Conservation (phyloP, 2,329 filamentous ascomycete species). For the Penicillium sclerotigenum region DNA sequence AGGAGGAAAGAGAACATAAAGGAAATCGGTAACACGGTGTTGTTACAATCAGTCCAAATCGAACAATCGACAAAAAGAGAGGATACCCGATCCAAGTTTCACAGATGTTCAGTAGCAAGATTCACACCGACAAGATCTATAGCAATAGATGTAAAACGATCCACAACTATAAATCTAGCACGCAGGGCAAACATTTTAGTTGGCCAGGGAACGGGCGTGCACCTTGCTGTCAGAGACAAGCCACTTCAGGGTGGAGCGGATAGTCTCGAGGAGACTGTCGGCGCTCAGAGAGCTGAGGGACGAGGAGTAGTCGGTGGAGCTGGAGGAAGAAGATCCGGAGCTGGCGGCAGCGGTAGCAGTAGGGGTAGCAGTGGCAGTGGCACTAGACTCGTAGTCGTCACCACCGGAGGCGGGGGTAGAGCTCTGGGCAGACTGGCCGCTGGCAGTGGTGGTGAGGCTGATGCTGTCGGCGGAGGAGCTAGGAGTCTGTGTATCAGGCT, state of each 20-base stretch:
- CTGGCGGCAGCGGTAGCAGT: not conserved
- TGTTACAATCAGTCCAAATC: conserved; percentile 11
- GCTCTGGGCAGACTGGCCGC: conserved; percentile 23
- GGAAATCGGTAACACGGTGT: conserved; percentile 3
- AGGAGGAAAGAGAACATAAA: conserved; percentile 16
- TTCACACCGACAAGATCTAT: not conserved
- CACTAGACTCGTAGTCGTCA: conserved; percentile 3
- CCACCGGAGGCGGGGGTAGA: conserved; percentile 17
- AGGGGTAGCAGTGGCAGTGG: not conserved
- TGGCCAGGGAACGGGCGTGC: conserved; percentile 30
- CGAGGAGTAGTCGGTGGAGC: conserved; percentile 20
- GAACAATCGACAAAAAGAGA: conserved; percentile 5
- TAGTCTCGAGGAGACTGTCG: conserved; percentile 29
- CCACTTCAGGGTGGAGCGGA: conserved; percentile 33
- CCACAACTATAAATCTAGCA: not conserved
- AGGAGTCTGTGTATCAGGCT: conserved; percentile 23
- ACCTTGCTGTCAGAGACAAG: conserved; percentile 31
- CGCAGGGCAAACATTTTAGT: conserved; percentile 15
- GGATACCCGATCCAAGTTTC: conserved; percentile 11
- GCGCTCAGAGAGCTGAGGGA: conserved; percentile 34
- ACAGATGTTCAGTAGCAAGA: not conserved
- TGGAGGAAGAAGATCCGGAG: conserved; percentile 6
- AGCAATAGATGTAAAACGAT: not conserved
- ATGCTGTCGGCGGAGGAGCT: conserved; percentile 19
- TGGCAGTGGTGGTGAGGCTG: conserved; percentile 22